phyloP scores from a whole-genome alignment of 768 basidiomycete genomes.

The Omphalotus guepiniiformis region DNA sequence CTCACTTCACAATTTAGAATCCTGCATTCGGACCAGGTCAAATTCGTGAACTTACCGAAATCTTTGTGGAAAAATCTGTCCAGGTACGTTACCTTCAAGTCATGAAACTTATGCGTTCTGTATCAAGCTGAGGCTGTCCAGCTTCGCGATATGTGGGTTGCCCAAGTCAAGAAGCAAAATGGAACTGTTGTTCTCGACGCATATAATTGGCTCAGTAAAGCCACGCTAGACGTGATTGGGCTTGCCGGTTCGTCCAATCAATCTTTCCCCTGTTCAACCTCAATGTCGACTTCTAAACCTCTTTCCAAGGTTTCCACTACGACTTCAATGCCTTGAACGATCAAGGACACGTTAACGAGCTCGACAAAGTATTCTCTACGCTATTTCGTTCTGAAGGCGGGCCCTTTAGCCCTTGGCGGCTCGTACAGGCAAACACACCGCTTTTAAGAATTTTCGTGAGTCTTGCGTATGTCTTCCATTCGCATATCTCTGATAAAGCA shows the following conservation, averaged over 20 bases:
- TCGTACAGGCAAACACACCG: slow-evolving; percentile 33
- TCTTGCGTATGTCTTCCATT: background rate
- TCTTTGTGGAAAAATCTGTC: slow-evolving; percentile 53
- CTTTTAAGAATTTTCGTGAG: slow-evolving; percentile 35
- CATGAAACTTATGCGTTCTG: no score
- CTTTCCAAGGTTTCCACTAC: slow-evolving; percentile 26
- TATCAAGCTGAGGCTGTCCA: slow-evolving; percentile 27
- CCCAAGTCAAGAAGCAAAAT: slow-evolving; percentile 27
- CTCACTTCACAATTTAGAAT: slow-evolving; percentile 41
- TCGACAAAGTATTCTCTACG: slow-evolving; percentile 47
- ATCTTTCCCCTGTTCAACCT: slow-evolving; percentile 24
- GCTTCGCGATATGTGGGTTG: slow-evolving; percentile 48
- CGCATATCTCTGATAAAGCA: background rate
- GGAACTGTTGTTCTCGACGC: slow-evolving; percentile 45
- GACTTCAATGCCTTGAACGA: slow-evolving; percentile 27
- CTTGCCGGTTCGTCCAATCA: slow-evolving; percentile 42
- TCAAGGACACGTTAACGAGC: slow-evolving; percentile 38
- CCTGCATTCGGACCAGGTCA: slow-evolving; percentile 63
- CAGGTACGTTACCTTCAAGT: slow-evolving; percentile 29
- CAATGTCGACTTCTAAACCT: background rate
- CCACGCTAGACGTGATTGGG: slow-evolving; percentile 76
- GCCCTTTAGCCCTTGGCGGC: slow-evolving; percentile 25
- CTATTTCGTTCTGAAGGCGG: slow-evolving; percentile 40
- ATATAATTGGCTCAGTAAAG: slow-evolving; percentile 58
- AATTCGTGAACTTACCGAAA: slow-evolving; percentile 51